These are phyloP conservation scores for Escovopsis sp. DNA, from an alignment of 2,329 filamentous ascomycete genomes.

Conservation along the genomic window DNA sequence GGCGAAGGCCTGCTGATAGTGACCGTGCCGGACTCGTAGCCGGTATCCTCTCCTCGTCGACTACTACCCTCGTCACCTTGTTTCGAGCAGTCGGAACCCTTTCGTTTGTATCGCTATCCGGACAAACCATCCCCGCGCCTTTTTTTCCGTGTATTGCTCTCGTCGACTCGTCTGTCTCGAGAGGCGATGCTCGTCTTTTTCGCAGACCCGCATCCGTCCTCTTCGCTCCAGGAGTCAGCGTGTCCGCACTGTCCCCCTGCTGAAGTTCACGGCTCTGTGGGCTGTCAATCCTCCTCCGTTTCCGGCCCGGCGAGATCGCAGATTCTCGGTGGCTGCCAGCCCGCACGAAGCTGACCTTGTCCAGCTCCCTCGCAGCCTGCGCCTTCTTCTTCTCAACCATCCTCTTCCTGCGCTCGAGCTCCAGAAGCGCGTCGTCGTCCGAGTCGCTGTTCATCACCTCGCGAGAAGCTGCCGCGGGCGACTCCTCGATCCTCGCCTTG, in stretches of 20 bases:
- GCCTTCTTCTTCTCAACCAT: slow-evolving; percentile 23
- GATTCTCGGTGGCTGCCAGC: slow-evolving; percentile 8
- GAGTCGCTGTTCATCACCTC: slow-evolving; percentile 20
- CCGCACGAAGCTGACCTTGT: slow-evolving; percentile 23
- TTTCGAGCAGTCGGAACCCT: slow-evolving; percentile 5
- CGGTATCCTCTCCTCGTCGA: slow-evolving; percentile 23
- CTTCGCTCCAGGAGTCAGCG: background rate
- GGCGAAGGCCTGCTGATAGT: slow-evolving; percentile 12
- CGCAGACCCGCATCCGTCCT: slow-evolving; percentile 6
- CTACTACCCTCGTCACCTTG: slow-evolving; percentile 7
- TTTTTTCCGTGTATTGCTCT: slow-evolving; percentile 18
- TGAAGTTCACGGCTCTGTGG: slow-evolving; percentile 1
- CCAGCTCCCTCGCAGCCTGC: slow-evolving; percentile 25
- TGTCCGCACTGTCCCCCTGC: background rate
- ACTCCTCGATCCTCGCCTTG: slow-evolving; percentile 13
- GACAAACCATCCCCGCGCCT: background rate
- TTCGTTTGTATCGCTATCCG: slow-evolving; percentile 5
- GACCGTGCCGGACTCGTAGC: slow-evolving; percentile 23
- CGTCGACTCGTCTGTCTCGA: slow-evolving; percentile 16
- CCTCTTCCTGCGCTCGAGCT: slow-evolving; percentile 20
- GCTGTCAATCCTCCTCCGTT: slow-evolving; percentile 12
- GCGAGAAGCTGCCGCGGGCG: slow-evolving; percentile 7
- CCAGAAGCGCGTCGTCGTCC: slow-evolving; percentile 17
- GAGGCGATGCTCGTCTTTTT: slow-evolving; percentile 11
- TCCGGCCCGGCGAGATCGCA: slow-evolving; percentile 12